Base-by-base conservation (phyloP, 1,284 basidiomycete species). In the Ustilago curta region DNA sequence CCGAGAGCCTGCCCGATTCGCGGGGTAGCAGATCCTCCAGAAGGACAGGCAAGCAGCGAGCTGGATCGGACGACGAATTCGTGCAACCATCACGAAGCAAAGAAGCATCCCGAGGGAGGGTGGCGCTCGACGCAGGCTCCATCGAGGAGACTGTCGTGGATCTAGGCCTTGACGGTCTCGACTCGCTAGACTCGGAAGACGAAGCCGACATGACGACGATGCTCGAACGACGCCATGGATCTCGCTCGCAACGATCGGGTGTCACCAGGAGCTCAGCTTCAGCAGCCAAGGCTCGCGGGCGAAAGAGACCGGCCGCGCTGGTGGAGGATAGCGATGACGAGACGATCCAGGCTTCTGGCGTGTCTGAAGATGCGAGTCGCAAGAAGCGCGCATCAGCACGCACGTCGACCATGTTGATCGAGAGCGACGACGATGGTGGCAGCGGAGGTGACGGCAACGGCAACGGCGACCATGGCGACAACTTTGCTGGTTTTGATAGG, bases 401-500 rank as follows among this genome's bases (percentile, higher is more conserved):
- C 2, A 19, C 54, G 1, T 32, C 60, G 14, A 50, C 49, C 8
- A 56, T 54, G 54, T 39, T 56, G 4, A n/a, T 59, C 39, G 55
- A 70, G n/a, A 54, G 59, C 40, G 62, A 58, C 14, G 54, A 59
- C 4, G 27, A 42, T 19, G 57, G 40, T 14, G 53, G 39, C 9
- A 39, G 31, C 21, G 68, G 32, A n/a, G n/a, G n/a, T n/a, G n/a
- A n/a, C 3, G 55, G 32, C 11, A 59, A 44, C 6, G 64, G 44
- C 9, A 31, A 54, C 4, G 59, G 53, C 8, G 68, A 59, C 4
- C 59, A 72, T 45, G 62, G 73, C 35, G 74, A 70, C 8, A 76
- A 72, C 23, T 76, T 76, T 59, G 74, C 70, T 8, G 74, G 74
- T 2, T 76, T 76, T 37, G 73, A 69, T 2, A 43, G 51, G 6